phyloP scores from a whole-genome alignment of 2,329 filamentous ascomycete species.

The Aspergillus pseudonomiae region DNA sequence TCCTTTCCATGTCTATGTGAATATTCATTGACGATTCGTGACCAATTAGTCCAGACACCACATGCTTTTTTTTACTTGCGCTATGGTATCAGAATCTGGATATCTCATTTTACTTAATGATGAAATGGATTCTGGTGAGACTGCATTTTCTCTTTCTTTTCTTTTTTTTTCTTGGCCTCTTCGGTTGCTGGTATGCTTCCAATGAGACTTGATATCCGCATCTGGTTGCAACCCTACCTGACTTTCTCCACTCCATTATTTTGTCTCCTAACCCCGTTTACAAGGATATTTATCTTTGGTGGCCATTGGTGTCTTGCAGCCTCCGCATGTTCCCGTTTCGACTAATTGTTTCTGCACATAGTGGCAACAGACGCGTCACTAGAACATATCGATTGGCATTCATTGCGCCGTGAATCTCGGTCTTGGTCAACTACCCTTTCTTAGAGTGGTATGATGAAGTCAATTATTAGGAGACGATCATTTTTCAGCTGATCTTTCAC shows the following conservation, averaged over 20 bases:
- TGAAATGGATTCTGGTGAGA: conserved; percentile 11
- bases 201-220: conserved; percentile 22
- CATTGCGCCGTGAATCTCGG: conserved; percentile 20
- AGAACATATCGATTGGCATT: conserved; percentile 35
- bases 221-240: conserved; percentile 27
- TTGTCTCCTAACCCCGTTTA: conserved; percentile 12
- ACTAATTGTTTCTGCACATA: conserved; percentile 29
- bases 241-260: conserved; percentile 17
- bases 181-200: conserved; percentile 20
- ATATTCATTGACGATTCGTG: conserved; percentile 21
- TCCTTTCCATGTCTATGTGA: conserved; percentile 14
- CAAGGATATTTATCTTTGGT: conserved; percentile 17
- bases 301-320: conserved; percentile 22
- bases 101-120: conserved; percentile 16
- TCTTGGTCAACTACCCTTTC: conserved; percentile 17
- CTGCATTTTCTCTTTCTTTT: conserved; percentile 12
- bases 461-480: conserved; percentile 29
- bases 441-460: conserved; percentile 25
- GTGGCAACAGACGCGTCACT: conserved; percentile 39
- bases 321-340: conserved; percentile 35
- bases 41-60: conserved; percentile 23
- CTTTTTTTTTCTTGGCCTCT: conserved; percentile 13
- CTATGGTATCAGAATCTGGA: conserved; percentile 18
- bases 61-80: conserved; percentile 9
- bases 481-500: conserved; percentile 46